Percentiles rank a stretch among this genome's conserved stretches.
Conservation (phyloP, 2,329 filamentous ascomycete species). For the Epichloe hybrida region DNA sequence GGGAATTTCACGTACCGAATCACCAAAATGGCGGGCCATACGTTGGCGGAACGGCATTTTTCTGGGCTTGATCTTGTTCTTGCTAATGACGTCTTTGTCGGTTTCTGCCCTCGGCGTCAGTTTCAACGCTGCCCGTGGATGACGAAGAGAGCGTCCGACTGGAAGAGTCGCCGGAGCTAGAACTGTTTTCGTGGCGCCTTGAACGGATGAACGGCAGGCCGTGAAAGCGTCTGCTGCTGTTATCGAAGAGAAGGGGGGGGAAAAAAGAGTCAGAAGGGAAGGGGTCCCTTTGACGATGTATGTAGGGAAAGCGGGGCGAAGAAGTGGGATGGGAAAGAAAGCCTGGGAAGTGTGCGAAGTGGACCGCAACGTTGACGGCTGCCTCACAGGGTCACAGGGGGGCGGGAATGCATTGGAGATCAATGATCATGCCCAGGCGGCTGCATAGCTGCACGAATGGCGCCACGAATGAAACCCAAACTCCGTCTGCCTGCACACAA, state of each 20-base stretch:
- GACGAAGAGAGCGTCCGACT: background rate
- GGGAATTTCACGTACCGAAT: constrained; percentile 24
- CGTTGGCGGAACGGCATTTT: constrained; percentile 26
- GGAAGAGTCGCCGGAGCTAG: constrained; percentile 4
- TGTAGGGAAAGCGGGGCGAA: constrained; percentile 3
- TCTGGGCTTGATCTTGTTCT: background rate
- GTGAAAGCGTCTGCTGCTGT: constrained; percentile 5
- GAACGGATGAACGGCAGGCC: constrained; percentile 4
- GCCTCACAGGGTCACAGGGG: background rate
- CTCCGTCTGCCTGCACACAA: too few species aligned
- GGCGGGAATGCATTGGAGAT: too few species aligned
- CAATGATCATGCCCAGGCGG: background rate
- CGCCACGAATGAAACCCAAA: background rate
- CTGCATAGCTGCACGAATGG: background rate
- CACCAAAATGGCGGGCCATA: constrained; percentile 34
- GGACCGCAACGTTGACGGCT: background rate
- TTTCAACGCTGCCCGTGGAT: background rate
- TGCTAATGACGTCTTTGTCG: background rate
- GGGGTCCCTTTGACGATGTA: constrained; percentile 1
- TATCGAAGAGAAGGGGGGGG: background rate
- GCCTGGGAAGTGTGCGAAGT: background rate
- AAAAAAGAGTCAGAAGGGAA: background rate
- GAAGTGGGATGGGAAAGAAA: background rate
- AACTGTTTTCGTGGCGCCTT: constrained; percentile 2
- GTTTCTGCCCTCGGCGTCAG: background rate